Conservation (phyloP, 2,329 filamentous ascomycete genomes). For the Calcarisporium arbuscula region DNA sequence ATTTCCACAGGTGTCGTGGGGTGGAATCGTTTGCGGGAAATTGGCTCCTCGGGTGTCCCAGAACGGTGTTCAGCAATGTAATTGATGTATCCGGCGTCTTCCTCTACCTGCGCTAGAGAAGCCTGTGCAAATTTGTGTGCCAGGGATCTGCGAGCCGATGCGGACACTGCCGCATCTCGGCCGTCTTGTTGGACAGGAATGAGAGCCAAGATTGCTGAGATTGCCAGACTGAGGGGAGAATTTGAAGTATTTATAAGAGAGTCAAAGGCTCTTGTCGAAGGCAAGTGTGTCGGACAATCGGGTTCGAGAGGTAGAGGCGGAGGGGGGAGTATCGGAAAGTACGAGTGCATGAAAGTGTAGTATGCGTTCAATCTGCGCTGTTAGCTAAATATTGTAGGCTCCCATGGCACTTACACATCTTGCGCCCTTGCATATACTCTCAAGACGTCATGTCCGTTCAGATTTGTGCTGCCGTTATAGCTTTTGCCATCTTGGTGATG, state of each 20-base stretch:
- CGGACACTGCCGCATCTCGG: neutral
- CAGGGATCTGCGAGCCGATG: constrained; percentile 1
- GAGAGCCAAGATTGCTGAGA: neutral
- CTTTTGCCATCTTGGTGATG: neutral
- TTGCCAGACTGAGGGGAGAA: neutral
- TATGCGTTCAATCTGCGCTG: constrained; percentile 4
- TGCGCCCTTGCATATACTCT: constrained; percentile 1
- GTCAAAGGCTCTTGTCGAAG: neutral
- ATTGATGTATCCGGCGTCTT: neutral
- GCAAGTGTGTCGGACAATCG: neutral
- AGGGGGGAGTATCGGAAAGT: constrained; percentile 4
- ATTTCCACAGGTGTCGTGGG: neutral
- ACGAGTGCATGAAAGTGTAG: constrained; percentile 4
- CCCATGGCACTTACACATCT: neutral
- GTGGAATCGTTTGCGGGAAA: constrained; percentile 1
- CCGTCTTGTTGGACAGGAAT: neutral
- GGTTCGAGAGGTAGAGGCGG: neutral
- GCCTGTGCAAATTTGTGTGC: constrained; percentile 1
- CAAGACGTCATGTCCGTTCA: neutral
- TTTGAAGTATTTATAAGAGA: neutral
- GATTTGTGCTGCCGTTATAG: neutral
- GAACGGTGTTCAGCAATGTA: neutral
- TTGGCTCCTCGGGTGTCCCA: neutral
- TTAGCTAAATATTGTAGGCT: neutral
- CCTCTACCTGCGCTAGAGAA: neutral